Percentiles rank a stretch among this genome's conserved stretches.
Conservation (phyloP, 1,284 basidiomycete species). For the Rhodofomes roseus region DNA sequence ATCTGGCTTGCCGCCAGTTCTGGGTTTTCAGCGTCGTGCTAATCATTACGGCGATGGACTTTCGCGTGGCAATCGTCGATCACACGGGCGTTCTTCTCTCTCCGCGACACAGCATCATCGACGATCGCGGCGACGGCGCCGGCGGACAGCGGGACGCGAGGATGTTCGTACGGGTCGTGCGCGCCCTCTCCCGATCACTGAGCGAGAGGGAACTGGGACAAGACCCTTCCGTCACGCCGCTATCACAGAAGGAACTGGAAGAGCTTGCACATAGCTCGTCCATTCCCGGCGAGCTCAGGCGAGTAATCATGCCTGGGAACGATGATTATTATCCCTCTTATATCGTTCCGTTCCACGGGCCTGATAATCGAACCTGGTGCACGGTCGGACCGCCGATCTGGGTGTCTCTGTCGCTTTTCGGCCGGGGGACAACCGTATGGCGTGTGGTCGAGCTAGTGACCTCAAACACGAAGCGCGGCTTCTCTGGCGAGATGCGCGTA, state of each 20-base stretch:
- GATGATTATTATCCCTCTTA: background rate
- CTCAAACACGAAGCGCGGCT: background rate
- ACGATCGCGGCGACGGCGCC: background rate
- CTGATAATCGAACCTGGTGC: conserved; percentile 3
- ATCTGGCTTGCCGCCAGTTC: background rate
- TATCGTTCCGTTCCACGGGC: background rate
- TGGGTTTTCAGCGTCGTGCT: background rate
- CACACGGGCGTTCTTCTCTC: background rate
- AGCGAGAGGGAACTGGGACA: background rate
- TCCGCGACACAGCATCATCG: background rate
- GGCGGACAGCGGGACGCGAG: background rate
- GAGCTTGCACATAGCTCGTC: background rate
- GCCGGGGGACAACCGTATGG: conserved; percentile 15
- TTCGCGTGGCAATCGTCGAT: background rate
- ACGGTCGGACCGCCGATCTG: conserved; percentile 10
- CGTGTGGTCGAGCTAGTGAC: background rate
- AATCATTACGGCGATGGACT: background rate
- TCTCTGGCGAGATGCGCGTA: background rate
- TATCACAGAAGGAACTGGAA: background rate
- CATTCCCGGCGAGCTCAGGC: background rate
- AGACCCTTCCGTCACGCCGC: conserved; percentile 9
- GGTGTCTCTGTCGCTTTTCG: conserved; percentile 16
- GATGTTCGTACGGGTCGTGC: conserved; percentile 6
- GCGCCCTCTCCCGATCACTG: background rate
- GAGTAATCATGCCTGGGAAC: background rate